Base-by-base conservation (phyloP, 352 stramenopile genomes). In the Pythium guiyangense region DNA sequence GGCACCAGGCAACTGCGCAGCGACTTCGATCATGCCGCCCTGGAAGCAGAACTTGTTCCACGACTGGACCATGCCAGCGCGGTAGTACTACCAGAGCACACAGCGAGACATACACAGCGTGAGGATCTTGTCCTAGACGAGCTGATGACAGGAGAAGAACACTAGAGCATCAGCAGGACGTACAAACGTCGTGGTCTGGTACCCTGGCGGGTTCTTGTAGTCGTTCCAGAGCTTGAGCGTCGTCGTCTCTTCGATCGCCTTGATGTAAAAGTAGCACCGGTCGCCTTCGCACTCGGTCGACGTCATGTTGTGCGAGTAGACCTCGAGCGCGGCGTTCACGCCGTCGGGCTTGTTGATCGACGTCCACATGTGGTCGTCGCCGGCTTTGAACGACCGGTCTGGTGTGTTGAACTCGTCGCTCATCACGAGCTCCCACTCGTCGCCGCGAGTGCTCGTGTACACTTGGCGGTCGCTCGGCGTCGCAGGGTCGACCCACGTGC, bases 1-100 rank as follows among this genome's bases (percentile, higher is more conserved):
- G 17, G 51, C 49, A 12, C 92, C 94, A 0, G 94, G 94, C 1
- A 98, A 71, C 51, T 95, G 84, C 5, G 92, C 84, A 31, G 81
- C 68, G 10, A 96, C 79, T 67, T 98, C 91, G 8, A 98, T 57
- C 59, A 98, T 97, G 4, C 94, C 94, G 25, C 94, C 94, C 43
- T 96, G 96, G 65, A 97, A 97, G 66, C 92, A 98, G 54, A 98
- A 98, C 53, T 97, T 97, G 63, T 97, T 97, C 92, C 92, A 98
- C 2, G 73, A 84, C 65, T 97, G 90, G 0, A 98, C 46, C 90
- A 98, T 97, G 0, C 76, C 93, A 11, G 78, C 31, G 31, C 46
- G 54, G 20, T 77, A 92, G 39, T 64, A 78, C 54, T 60, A 18
- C 2, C 8, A 31, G 9, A 92, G 67, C 27, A 94, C 73, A 26